Base-by-base conservation (phyloP, 2,329 filamentous ascomycete genomes). In the Didymella keratinophila region DNA sequence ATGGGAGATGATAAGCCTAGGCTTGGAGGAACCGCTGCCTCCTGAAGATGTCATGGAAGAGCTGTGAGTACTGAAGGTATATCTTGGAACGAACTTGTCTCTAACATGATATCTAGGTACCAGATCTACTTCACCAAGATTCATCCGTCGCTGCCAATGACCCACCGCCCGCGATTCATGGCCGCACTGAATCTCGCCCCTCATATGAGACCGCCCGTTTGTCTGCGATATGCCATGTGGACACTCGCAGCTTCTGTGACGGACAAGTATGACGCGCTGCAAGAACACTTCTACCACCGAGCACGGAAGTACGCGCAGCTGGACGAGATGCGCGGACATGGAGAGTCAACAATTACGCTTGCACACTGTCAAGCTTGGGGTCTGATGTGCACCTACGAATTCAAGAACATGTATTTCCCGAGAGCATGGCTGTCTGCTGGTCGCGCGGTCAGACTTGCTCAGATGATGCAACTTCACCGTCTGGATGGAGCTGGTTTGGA, bases 381-480 rank as follows among this genome's bases (percentile, higher is more conserved):
- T 25, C 80, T 98, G 20, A 83, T 96, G 46, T 86, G 88, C 6
- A 87, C 86, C 0, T 97, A 96, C 70, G 95, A 99, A 76, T 98
- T 97, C 82, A 97, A 94, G 79, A 90, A 91, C 84, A 97, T 98
- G 91, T 96, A 93, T 76, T 98, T 98, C 68, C 94, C 95, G 1
- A 84, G 95, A 65, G 95, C 95, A 0, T 98, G 95, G 95, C 87
- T 97, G 80, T 97, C 91, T 66, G 89, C 91, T 2, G 95, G 94
- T 21, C 84, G 91, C 61, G 90, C 90, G 4, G 86, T 89, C n/a
- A 86, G 94, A 49, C 78, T 98, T 52, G 86, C 87, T 49, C 89
- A 96, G 71, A 97, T 98, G 94, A 92, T 97, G 80, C 92, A 94
- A 9, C 79, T 98, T 34, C 92, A 98, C 76, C 87, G 93, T 60